A percentile compares a stretch with the other conserved stretches of the same genome.
phyloP scores from a whole-genome alignment of 2,329 filamentous ascomycete species.

The Cordyceps tenuipes region DNA sequence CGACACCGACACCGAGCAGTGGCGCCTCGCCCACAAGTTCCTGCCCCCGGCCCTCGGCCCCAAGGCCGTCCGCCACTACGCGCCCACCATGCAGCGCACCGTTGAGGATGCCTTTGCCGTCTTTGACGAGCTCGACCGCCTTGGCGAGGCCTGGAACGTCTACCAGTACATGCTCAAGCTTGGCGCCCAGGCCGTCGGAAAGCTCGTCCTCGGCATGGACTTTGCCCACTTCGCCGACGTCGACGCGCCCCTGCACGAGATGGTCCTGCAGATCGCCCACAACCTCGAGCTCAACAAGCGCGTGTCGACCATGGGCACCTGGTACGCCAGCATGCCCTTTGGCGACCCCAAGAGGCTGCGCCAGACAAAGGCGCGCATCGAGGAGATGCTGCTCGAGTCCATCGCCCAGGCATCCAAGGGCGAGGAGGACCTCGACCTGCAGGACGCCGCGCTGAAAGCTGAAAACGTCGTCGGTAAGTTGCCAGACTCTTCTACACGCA shows the following conservation, averaged over 20 bases:
- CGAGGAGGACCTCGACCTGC: conserved; percentile 31
- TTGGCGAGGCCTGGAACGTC: conserved; percentile 38
- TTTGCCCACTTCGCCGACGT: conserved; percentile 35
- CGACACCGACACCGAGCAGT: conserved; percentile 44
- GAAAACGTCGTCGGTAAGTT: conserved; percentile 24
- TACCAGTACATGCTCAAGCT: conserved; percentile 44
- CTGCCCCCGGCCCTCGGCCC: conserved; percentile 49
- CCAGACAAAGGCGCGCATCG: conserved; percentile 24
- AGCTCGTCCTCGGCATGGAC: conserved; percentile 36
- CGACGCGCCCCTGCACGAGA: conserved; percentile 41
- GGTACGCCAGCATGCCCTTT: conserved; percentile 50
- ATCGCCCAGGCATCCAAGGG: conserved; percentile 31
- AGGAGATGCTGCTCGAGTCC: conserved; percentile 29
- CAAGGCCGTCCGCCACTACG: conserved; percentile 53
- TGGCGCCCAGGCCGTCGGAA: conserved; percentile 36
- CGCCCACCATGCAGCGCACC: conserved; percentile 48
- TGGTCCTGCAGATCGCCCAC: conserved; percentile 43
- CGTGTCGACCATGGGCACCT: conserved; percentile 43
- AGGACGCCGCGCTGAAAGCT: conserved; percentile 42
- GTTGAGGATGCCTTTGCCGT: conserved; percentile 42
- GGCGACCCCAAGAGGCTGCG: conserved; percentile 42
- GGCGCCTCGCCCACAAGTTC: conserved; percentile 51
- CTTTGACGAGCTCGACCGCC: conserved; percentile 42
- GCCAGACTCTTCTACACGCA: too few species aligned
- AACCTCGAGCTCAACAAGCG: conserved; percentile 50